Evolutionary conservation across 1,139 yeast species (phyloP), one percentile per base, ranked within the genome.

Genomic region (Groenewaldozyma auringiensis): DNA sequence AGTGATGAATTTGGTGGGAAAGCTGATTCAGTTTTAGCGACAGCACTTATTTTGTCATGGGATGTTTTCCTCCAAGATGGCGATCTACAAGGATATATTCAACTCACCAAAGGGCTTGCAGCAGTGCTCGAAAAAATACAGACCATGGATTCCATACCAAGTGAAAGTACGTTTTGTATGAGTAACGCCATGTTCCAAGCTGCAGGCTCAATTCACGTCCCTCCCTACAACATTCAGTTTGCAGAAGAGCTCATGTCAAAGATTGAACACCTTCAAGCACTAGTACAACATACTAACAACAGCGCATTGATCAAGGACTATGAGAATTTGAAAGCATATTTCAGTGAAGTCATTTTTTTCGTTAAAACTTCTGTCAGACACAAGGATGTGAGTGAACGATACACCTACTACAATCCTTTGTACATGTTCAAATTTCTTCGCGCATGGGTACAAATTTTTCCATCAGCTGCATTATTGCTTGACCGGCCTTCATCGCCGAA

Each of bases 151-250:
- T 45, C 54, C 21, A 47, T 57, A n/a, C 54, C 54, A 25, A 56
- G 62, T 4, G 59, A 59, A 9, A 55, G 60, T n/a, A 55, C 63
- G 8, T 46, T 57, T 4, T 59, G 63, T 46, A 56, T 59, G 58
- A 51, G 57, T 4, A 61, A 60, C 33, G 58, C 64, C 6, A 50
- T 60, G 6, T 52, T 59, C 42, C 64, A 62, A 46, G 55, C 60
- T 22, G 58, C 61, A 44, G 56, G 68, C 32, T 54, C 65, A 9
- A 61, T 68, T 16, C 62, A 65, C 44, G 53, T 64, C 44, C 73
- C 72, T 0, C 59, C 66, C 2, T 69, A 67, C 51, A 60, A 61
- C 41, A 53, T 63, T 2, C 46, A 55, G 2, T 66, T 68, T 44
- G 56, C 69, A 42, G 44, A 40, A 3, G 73, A 69, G 48, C 54